A percentile compares a stretch with the other conserved stretches of the same genome.
phyloP scores from a whole-genome alignment of 73 alveolate genomes.

The Symbiodinium pilosum region DNA sequence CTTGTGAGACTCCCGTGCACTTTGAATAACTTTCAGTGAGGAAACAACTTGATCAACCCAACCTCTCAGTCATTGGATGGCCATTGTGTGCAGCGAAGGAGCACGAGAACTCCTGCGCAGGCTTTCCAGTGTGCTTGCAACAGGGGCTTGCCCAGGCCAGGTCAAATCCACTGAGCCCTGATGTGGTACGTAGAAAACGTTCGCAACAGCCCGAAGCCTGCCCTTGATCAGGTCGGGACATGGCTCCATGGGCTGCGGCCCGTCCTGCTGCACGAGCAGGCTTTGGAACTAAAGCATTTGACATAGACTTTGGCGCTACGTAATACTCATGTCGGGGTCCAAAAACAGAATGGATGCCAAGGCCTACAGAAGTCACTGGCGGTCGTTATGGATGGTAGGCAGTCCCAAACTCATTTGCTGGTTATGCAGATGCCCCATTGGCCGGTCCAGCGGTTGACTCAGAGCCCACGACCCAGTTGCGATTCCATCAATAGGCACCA shows the following conservation, averaged over 20 bases:
- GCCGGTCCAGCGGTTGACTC: neutral
- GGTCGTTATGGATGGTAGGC: neutral
- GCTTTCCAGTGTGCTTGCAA: neutral
- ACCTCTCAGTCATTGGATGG: neutral
- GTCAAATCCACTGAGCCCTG: neutral
- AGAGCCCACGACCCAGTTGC: neutral
- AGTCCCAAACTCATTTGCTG: neutral
- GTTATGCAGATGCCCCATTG: neutral
- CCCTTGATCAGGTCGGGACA: slow-evolving; percentile 5
- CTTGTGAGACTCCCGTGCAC: neutral
- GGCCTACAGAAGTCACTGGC: neutral
- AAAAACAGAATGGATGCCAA: neutral
- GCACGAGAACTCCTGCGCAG: slow-evolving; percentile 2
- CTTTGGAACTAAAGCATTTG: no score
- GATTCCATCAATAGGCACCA: neutral
- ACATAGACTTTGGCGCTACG: no score
- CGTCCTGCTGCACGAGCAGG: neutral
- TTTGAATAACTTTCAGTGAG: no score
- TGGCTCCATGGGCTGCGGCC: neutral
- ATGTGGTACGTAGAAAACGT: no score
- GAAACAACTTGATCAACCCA: neutral
- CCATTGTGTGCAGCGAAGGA: neutral
- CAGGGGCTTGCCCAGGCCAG: neutral
- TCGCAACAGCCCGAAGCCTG: no score
- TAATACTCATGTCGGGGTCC: no score